Percentiles rank a stretch among this genome's conserved stretches.
Conservation (phyloP, 805 yeast species). For the Candida palmyrensis region DNA sequence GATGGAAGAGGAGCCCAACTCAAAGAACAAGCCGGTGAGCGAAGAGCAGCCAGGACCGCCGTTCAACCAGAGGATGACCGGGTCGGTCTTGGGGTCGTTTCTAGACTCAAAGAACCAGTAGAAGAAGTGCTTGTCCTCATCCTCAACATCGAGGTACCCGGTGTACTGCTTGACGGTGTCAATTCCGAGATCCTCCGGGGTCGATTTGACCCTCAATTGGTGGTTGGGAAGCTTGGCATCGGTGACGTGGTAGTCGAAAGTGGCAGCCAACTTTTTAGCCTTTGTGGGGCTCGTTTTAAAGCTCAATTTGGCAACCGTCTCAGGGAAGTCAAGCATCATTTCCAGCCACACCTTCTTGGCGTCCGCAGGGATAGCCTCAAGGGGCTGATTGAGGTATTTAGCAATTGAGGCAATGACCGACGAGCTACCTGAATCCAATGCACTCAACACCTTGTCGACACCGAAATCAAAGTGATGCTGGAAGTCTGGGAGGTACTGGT, state of each 20-base stretch:
- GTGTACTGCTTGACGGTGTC: constrained; percentile 80
- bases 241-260: constrained; percentile 32
- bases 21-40: constrained; percentile 24
- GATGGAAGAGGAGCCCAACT: constrained; percentile 25
- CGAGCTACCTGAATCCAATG: constrained; percentile 15
- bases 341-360: constrained; percentile 57
- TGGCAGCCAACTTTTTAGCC: constrained; percentile 25
- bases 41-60: constrained; percentile 32
- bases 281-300: constrained; percentile 48
- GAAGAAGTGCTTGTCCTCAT: constrained; percentile 50
- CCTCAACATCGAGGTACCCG: constrained; percentile 79
- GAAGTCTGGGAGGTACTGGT: constrained; percentile 13
- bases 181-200: constrained; percentile 67
- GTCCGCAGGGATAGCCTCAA: constrained; percentile 44
- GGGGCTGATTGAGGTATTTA: constrained; percentile 45
- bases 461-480: constrained; percentile 6
- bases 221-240: constrained; percentile 41
- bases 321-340: constrained; percentile 56
- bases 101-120: constrained; percentile 30
- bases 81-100: constrained; percentile 27
- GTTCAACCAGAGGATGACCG: constrained; percentile 26
- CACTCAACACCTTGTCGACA: constrained; percentile 6
- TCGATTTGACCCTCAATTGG: constrained; percentile 52
- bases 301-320: constrained; percentile 44
- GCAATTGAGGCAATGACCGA: constrained; percentile 44